A percentile compares a stretch with the other conserved stretches of the same genome.
These are phyloP conservation scores for Boletus reticulatus DNA, from an alignment of 768 basidiomycete species.

Conservation along the genomic window DNA sequence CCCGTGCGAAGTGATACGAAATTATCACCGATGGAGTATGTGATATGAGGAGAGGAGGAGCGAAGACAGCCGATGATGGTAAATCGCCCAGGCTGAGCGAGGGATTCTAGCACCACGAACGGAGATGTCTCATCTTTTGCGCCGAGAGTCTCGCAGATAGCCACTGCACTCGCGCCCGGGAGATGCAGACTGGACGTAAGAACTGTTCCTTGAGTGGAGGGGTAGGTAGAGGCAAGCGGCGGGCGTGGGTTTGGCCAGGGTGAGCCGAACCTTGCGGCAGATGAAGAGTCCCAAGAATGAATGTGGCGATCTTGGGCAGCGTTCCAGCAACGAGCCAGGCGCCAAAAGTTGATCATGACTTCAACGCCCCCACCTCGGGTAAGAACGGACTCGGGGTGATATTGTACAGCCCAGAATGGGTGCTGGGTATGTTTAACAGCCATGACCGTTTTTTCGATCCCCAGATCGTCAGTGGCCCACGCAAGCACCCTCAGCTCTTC, in stretches of 20 bases:
- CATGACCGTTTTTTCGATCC: conserved; percentile 74
- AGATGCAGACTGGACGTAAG: conserved; percentile 41
- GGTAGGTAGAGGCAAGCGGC: conserved; percentile 14
- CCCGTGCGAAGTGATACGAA: conserved; percentile 46
- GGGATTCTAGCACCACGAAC: conserved; percentile 75
- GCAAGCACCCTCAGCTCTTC: conserved; percentile 64
- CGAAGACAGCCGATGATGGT: conserved; percentile 68
- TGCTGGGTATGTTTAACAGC: conserved; percentile 58
- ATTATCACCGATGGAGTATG: conserved; percentile 50
- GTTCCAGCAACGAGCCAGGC: conserved; percentile 59
- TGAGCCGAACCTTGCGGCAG: conserved; percentile 41
- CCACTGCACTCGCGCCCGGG: conserved; percentile 40
- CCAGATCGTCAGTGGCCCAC: conserved; percentile 66
- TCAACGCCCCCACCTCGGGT: conserved; percentile 68
- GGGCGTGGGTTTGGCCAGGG: conserved; percentile 55
- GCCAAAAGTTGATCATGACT: conserved; percentile 74
- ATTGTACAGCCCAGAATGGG: conserved; percentile 88
- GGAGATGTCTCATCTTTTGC: conserved; percentile 55
- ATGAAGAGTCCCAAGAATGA: conserved; percentile 40
- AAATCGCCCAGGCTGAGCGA: conserved; percentile 69
- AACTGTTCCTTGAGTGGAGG: conserved; percentile 28
- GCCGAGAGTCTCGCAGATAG: conserved; percentile 62
- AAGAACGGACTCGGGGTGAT: conserved; percentile 83
- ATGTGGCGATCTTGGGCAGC: conserved; percentile 35
- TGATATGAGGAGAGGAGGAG: conserved; percentile 54